Percentiles rank a stretch among this genome's conserved stretches.
These are phyloP conservation scores for Backusella liffmaniae DNA, from an alignment of 192 early-diverging fungal species.

Conservation along the genomic window DNA sequence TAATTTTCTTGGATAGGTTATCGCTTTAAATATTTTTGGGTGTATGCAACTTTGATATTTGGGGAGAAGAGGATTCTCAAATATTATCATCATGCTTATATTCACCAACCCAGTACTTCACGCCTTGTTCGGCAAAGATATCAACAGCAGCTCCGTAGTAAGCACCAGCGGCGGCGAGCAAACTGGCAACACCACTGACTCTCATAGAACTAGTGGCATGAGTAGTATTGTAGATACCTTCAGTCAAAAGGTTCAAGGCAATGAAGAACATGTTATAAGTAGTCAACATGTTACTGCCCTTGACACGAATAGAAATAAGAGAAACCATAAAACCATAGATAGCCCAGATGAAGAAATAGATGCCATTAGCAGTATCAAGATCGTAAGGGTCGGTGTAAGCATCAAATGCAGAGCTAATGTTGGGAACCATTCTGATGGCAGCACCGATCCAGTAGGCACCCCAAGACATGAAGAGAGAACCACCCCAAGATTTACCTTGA, in stretches of 20 bases:
- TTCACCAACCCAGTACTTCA: neutral
- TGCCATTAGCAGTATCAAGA: neutral
- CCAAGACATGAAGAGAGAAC: neutral
- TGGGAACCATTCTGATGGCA: neutral
- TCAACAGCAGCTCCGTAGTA: neutral
- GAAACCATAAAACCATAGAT: neutral
- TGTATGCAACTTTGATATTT: neutral
- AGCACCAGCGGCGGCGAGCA: neutral
- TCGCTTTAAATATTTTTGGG: neutral
- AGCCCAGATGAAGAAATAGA: neutral
- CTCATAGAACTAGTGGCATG: neutral
- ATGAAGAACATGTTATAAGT: neutral
- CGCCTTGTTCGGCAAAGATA: neutral
- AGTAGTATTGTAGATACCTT: neutral
- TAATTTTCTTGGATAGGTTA: neutral
- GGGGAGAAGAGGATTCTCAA: neutral
- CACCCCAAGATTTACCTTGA: neutral
- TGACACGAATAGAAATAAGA: neutral
- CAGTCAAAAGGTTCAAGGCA: neutral
- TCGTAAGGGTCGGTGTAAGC: neutral
- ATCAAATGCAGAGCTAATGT: neutral
- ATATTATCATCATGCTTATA: neutral
- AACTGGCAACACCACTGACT: neutral
- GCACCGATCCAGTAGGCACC: neutral
- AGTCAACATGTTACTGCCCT: neutral